phyloP scores from a whole-genome alignment of 1,284 basidiomycete species.

The Ganoderma sinense region DNA sequence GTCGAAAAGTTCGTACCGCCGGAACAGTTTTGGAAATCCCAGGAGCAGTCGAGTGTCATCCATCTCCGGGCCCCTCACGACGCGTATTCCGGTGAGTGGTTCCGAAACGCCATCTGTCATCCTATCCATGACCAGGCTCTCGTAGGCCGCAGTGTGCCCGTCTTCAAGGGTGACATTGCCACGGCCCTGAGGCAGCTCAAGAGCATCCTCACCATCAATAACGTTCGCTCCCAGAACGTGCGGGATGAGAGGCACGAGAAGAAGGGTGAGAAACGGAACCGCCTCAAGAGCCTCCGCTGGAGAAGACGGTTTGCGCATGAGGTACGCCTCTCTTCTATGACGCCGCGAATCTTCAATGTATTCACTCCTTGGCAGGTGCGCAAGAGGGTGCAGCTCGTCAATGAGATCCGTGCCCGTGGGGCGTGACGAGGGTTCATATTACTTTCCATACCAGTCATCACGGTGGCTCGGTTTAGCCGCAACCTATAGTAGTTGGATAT shows the following conservation, averaged over 20 bases:
- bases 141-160: slow-evolving; percentile 58
- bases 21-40: slow-evolving; percentile 31
- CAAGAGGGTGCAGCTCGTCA: slow-evolving; percentile 58
- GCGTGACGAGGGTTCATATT: slow-evolving; percentile 39
- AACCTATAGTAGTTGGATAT: slow-evolving; percentile 25
- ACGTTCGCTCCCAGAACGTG: slow-evolving; percentile 58
- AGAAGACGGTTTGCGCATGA: slow-evolving; percentile 73
- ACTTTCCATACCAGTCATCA: slow-evolving; percentile 21
- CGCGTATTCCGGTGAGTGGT: slow-evolving; percentile 36
- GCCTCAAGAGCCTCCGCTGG: slow-evolving; percentile 71
- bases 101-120: slow-evolving; percentile 4
- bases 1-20: slow-evolving; percentile 1
- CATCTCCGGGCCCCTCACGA: slow-evolving; percentile 29
- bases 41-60: slow-evolving; percentile 22
- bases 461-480: slow-evolving; percentile 18
- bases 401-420: slow-evolving; percentile 57
- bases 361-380: slow-evolving; percentile 58
- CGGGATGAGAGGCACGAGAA: slow-evolving; percentile 57
- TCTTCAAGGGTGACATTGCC: slow-evolving; percentile 47
- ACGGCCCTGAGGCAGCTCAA: slow-evolving; percentile 58
- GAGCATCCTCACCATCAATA: slow-evolving; percentile 61
- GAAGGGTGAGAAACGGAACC: slow-evolving; percentile 67
- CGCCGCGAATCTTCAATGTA: slow-evolving; percentile 2
- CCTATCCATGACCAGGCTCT: slow-evolving; percentile 18
- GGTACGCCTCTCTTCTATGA: slow-evolving; percentile 47